A percentile compares a stretch with the other conserved stretches of the same genome.
Conservation (phyloP, 225 moss, liverwort and hornwort species). For the Anthoceros angustus region DNA sequence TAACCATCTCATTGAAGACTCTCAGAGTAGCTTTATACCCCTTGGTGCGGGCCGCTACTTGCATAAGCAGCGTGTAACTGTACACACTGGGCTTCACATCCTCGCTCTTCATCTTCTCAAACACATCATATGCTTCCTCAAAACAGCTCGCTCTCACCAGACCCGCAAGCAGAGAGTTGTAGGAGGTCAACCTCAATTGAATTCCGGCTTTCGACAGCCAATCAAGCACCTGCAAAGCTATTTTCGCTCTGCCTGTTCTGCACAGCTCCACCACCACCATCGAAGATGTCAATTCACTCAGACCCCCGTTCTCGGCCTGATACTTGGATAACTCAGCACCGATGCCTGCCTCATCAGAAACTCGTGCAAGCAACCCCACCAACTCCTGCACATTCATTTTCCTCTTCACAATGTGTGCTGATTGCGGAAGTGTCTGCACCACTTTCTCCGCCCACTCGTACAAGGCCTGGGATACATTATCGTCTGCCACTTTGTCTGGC, state of each 20-base stretch:
- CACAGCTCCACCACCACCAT: not conserved
- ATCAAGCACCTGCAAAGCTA: not conserved
- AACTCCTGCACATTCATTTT: constrained; percentile 3
- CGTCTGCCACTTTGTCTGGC: not conserved
- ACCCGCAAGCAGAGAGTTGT: constrained; percentile 2
- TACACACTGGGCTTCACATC: constrained; percentile 2
- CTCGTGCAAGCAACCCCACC: not conserved
- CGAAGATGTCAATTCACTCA: not conserved
- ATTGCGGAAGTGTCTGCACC: not conserved
- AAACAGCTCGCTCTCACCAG: constrained; percentile 3
- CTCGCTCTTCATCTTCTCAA: constrained; percentile 4
- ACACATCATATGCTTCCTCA: constrained; percentile 1
- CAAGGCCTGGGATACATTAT: not conserved
- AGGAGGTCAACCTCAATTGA: not conserved
- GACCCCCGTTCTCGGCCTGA: not conserved
- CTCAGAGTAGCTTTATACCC: not conserved
- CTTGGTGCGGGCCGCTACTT: constrained; percentile 4
- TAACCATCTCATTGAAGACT: not conserved
- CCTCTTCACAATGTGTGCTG: not conserved
- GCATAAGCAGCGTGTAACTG: constrained; percentile 3
- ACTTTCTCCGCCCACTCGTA: not conserved
- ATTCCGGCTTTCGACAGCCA: not conserved
- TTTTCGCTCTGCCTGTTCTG: not conserved
- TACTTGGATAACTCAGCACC: not conserved
- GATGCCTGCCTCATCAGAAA: not conserved